phyloP scores from a whole-genome alignment of 2,329 filamentous ascomycete genomes.

The Cadophora luteo-olivacea region DNA sequence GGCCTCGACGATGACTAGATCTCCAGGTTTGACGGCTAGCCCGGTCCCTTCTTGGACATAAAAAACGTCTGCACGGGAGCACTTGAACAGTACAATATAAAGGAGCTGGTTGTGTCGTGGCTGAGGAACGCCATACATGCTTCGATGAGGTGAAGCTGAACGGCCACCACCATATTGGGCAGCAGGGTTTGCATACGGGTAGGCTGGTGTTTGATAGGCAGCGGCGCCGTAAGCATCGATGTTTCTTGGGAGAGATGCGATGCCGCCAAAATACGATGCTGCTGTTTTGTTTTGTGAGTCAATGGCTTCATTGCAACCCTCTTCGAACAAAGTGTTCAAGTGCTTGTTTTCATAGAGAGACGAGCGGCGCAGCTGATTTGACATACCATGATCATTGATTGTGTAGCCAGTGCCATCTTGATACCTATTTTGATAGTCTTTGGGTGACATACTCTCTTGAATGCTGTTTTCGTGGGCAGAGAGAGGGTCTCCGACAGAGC shows the following conservation, averaged over 20 bases:
- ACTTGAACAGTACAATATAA: conserved; percentile 96
- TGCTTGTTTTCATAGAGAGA: conserved; percentile 24
- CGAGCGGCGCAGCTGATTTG: conserved; percentile 7
- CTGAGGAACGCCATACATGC: conserved; percentile 65
- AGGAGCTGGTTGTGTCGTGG: conserved; percentile 72
- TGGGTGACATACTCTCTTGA: conserved; percentile 42
- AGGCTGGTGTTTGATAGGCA: conserved; percentile 33
- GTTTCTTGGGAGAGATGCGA: conserved; percentile 37
- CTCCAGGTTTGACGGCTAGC: conserved; percentile 85
- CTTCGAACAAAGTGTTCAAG: conserved; percentile 23
- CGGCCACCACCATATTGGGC: conserved; percentile 46
- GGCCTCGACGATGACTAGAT: conserved; percentile 96
- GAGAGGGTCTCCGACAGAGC: conserved; percentile 61
- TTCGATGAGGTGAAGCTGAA: conserved; percentile 66
- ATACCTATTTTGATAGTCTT: conserved; percentile 41
- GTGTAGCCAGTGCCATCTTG: conserved; percentile 40
- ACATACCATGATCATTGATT: conserved; percentile 46
- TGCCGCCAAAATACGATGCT: conserved; percentile 44
- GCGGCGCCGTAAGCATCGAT: conserved; percentile 33
- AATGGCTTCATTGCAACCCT: conserved; percentile 20
- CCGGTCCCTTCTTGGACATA: conserved; percentile 97
- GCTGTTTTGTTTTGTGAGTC: conserved; percentile 35
- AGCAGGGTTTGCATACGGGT: conserved; percentile 37
- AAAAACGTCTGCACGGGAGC: conserved; percentile 92
- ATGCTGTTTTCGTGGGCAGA: conserved; percentile 45